These are phyloP conservation scores for Pyrenophora teres DNA, from an alignment of 2,329 filamentous ascomycete species.

Conservation along the genomic window DNA sequence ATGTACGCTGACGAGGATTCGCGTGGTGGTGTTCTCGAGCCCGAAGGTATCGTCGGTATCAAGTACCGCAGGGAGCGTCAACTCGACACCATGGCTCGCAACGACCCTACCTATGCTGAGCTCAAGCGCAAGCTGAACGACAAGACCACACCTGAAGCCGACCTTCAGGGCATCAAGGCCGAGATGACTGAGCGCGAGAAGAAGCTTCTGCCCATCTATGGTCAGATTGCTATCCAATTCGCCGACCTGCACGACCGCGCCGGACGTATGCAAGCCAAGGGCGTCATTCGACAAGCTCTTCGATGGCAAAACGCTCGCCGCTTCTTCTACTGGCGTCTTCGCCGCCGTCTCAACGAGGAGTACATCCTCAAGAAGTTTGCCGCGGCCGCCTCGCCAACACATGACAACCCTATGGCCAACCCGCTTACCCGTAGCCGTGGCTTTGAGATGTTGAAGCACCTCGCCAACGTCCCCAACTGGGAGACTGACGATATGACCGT, in stretches of 20 bases:
- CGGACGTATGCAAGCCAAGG: conserved; percentile 98
- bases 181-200: conserved; percentile 87
- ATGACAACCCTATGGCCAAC: conserved; percentile 45
- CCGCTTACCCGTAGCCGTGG: conserved; percentile 65
- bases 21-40: conserved; percentile 95
- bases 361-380: conserved; percentile 91
- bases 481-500: conserved; percentile 80
- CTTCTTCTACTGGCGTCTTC: conserved; percentile 99
- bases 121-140: conserved; percentile 79
- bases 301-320: conserved; percentile 87
- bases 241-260: conserved; percentile 96
- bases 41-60: conserved; percentile 97
- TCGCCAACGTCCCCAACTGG: conserved; percentile 80
- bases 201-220: conserved; percentile 87
- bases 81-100: conserved; percentile 93
- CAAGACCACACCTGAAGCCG: conserved; percentile 70
- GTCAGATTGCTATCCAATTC: conserved; percentile 94
- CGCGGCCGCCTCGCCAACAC: conserved; percentile 49
- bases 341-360: conserved; percentile 95
- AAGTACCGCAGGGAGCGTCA: conserved; percentile 98
- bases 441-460: conserved; percentile 77
- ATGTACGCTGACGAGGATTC: conserved; percentile 98
- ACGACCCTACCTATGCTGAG: conserved; percentile 80
- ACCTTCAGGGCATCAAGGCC: conserved; percentile 77
- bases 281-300: conserved; percentile 81